Conservation (phyloP, 352 stramenopile species). For the Phytophthora citrophthora region DNA sequence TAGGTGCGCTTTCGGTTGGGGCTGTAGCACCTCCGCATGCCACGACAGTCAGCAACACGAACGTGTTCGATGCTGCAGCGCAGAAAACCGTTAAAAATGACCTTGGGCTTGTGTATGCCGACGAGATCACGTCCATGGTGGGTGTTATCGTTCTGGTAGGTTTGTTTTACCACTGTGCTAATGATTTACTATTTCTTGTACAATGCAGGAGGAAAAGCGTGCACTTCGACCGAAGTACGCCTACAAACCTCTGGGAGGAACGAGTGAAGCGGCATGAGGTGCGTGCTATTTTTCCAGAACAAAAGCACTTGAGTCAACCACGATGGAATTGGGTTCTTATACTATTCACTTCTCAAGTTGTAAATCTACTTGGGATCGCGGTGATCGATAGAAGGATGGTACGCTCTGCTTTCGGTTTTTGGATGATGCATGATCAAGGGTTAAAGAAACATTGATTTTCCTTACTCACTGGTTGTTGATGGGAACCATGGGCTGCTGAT, state of each 20-base stretch:
- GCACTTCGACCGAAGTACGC: constrained; percentile 79
- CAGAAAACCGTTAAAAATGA: constrained; percentile 42
- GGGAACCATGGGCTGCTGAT: constrained; percentile 10
- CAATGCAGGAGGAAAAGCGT: constrained; percentile 75
- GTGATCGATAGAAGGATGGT: constrained; percentile 30
- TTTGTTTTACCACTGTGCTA: no score
- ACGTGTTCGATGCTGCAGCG: constrained; percentile 37
- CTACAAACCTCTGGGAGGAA: constrained; percentile 50
- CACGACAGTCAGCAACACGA: constrained; percentile 32
- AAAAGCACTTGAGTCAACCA: not conserved
- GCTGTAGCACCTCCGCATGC: not conserved
- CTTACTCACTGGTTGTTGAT: constrained; percentile 35
- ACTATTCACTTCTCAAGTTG: constrained; percentile 1
- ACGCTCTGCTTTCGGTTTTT: constrained; percentile 32
- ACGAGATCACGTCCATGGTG: constrained; percentile 70
- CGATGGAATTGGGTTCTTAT: constrained; percentile 1
- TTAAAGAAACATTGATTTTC: constrained; percentile 51
- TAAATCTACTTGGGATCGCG: not conserved
- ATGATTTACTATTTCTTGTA: not conserved
- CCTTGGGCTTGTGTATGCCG: constrained; percentile 58
- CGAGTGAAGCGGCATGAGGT: constrained; percentile 21
- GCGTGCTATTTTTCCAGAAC: constrained; percentile 4
- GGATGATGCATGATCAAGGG: constrained; percentile 25
- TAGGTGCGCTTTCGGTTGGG: constrained; percentile 6
- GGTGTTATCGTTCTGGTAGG: not conserved